Percentiles rank a stretch among this genome's conserved stretches.
These are phyloP conservation scores for Penicillium odoratum DNA, from an alignment of 495 filamentous ascomycete species.

Conservation along the genomic window DNA sequence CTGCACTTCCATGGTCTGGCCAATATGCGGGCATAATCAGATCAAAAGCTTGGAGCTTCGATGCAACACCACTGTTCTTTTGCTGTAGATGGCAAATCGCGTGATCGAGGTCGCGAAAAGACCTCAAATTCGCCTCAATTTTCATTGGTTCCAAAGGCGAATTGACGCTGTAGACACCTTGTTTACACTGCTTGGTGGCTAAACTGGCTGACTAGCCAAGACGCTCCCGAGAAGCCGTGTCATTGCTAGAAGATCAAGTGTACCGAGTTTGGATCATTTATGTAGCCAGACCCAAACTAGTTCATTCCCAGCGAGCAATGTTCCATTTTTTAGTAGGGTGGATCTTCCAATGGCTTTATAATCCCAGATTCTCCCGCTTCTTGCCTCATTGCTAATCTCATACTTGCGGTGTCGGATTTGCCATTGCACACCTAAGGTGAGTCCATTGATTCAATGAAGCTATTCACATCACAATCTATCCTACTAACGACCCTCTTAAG, in stretches of 20 bases:
- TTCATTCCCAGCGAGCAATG: conserved; percentile 6
- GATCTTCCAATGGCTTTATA: conserved; percentile 14
- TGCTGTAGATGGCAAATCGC: conserved; percentile 25
- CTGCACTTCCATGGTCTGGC: conserved; percentile 8
- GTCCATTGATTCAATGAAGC: background rate
- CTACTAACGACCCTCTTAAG: background rate
- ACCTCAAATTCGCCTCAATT: conserved; percentile 22
- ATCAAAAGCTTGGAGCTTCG: background rate
- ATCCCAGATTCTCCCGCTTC: conserved; percentile 10
- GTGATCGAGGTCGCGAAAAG: conserved; percentile 5
- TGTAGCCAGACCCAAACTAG: conserved; percentile 15
- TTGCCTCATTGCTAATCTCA: background rate
- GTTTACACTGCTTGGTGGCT: conserved; percentile 19
- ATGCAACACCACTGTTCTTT: conserved; percentile 15
- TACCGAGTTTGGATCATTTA: conserved; percentile 10
- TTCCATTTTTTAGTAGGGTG: conserved; percentile 12
- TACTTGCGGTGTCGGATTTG: background rate
- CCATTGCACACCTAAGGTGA: background rate
- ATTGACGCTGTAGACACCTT: background rate
- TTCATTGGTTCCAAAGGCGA: conserved; percentile 18
- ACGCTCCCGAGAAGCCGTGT: conserved; percentile 7
- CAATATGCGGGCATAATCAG: conserved; percentile 13
- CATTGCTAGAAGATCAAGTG: conserved; percentile 6
- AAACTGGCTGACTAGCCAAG: background rate
- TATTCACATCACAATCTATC: background rate